Evolutionary conservation across 2,329 filamentous ascomycete species (phyloP), one percentile per base, ranked within the genome.

Genomic region (Penicillium sp.): DNA sequence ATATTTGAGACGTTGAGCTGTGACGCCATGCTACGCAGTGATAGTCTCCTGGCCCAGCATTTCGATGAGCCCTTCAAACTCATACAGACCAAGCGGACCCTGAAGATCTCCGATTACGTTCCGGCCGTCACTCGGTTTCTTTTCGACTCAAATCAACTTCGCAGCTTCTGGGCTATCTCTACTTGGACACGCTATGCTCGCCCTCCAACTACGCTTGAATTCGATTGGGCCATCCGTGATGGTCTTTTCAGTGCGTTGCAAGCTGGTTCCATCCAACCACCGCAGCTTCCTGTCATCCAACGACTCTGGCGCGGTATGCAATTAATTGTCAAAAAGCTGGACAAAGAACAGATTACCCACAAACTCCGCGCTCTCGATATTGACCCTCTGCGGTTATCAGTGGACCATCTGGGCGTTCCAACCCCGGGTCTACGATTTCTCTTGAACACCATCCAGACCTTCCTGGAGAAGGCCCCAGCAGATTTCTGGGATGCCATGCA

Each of bases 401-500:
- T 90, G 74, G 71, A 91, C 74, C 80, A 88, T 84, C 70, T 96
- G 81, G 69, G 83, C 79, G 66, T 81, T 82, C 65, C 81, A 81
- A 65, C 82, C 81, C 61, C 79, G 2, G 84, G 89, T 19, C 79
- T 96, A 54, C 79, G 86, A 11, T 82, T 87, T 54, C 79, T 94
- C 14, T 80, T 96, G 42, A 84, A 86, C 52, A 86, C 87, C 1
- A 83, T 96, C 56, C 85, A 84, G 40, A 79, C 79, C 11, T 81
- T 97, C 14, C 78, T 97, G 48, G 83, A 87, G 60, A 92, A 90
- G 64, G 88, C 90, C 0, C 83, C 91, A 0, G 83, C 83, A 51
- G 89, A 90, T 40, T 94, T 97, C 64, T 97, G 93, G 93, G 88
- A 91, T 64, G 88, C 91, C 1, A 88, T 96, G 75, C 87, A 89